phyloP scores from a whole-genome alignment of 257 asterid species.

The Gynochthodes officinalis region DNA sequence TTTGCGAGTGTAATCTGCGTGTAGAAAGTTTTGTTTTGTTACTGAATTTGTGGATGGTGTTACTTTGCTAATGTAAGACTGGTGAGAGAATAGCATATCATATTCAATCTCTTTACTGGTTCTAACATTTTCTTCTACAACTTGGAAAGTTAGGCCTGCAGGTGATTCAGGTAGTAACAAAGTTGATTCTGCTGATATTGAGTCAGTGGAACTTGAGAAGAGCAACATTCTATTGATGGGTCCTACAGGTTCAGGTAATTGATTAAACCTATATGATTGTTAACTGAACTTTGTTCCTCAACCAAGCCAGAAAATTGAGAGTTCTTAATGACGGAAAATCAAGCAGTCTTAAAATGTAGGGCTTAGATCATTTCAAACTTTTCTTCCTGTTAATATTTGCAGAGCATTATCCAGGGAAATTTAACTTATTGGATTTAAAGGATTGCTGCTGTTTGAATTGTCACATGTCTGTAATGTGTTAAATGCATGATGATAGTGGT shows the following conservation, averaged over 20 bases:
- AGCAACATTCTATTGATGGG: constrained; percentile 99
- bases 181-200: constrained; percentile 52
- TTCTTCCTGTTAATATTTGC: too few relatives aligned
- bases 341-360: background rate
- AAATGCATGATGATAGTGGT: background rate
- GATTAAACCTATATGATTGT: constrained; percentile 5
- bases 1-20: background rate
- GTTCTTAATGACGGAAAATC: background rate
- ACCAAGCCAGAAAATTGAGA: background rate
- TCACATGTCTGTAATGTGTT: background rate
- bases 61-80: background rate
- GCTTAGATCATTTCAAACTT: background rate
- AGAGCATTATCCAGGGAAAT: too few relatives aligned
- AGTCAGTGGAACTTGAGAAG: constrained; percentile 89
- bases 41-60: background rate
- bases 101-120: background rate
- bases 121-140: constrained; percentile 19
- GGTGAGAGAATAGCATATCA: background rate
- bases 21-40: background rate
- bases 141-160: constrained; percentile 72
- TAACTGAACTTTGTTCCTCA: background rate
- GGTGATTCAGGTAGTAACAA: constrained; percentile 53
- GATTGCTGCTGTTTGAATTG: background rate
- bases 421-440: background rate
- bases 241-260: constrained; percentile 99